Evolutionary conservation across 257 asterid genomes (phyloP).

Genomic region (Scutellaria barbata): DNA sequence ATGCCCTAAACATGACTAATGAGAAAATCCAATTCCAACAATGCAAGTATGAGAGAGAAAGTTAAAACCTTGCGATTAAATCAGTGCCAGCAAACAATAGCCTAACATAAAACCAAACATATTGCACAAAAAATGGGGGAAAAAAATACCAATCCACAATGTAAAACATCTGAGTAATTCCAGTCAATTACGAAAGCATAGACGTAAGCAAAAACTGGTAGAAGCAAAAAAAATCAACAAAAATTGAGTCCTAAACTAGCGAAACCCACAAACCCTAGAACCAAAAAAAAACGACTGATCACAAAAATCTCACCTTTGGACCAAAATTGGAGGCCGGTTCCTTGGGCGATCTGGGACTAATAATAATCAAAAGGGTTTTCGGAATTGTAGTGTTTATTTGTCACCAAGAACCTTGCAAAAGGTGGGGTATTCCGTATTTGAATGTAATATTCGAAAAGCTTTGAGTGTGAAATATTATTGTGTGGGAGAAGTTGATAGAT

Average conservation of each 20-base stretch:
- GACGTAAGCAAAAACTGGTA: not conserved
- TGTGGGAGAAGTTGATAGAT: slow-evolving; percentile 27
- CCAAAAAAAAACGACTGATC: not conserved
- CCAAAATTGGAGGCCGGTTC: not conserved
- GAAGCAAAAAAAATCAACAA: not conserved
- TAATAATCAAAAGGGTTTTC: slow-evolving; percentile 22
- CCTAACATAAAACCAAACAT: slow-evolving; percentile 25
- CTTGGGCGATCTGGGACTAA: slow-evolving; percentile 23
- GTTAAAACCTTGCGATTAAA: slow-evolving; percentile 22
- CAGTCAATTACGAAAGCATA: not conserved
- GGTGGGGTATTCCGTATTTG: not conserved
- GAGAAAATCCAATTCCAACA: not conserved
- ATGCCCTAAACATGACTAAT: slow-evolving; percentile 8
- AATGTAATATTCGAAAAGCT: not conserved
- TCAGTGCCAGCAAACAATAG: slow-evolving; percentile 12
- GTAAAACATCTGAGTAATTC: slow-evolving; percentile 25
- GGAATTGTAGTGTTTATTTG: not conserved
- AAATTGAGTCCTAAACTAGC: not conserved
- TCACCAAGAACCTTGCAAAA: not conserved
- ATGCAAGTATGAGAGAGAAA: not conserved
- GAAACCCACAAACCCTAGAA: slow-evolving; percentile 45
- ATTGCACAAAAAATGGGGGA: slow-evolving; percentile 26
- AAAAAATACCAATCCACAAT: slow-evolving; percentile 28
- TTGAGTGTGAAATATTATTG: slow-evolving; percentile 1
- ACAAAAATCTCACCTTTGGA: slow-evolving; percentile 12